These are phyloP conservation scores for Penicilliopsis zonata DNA, from an alignment of 495 filamentous ascomycete genomes.

Conservation along the genomic window DNA sequence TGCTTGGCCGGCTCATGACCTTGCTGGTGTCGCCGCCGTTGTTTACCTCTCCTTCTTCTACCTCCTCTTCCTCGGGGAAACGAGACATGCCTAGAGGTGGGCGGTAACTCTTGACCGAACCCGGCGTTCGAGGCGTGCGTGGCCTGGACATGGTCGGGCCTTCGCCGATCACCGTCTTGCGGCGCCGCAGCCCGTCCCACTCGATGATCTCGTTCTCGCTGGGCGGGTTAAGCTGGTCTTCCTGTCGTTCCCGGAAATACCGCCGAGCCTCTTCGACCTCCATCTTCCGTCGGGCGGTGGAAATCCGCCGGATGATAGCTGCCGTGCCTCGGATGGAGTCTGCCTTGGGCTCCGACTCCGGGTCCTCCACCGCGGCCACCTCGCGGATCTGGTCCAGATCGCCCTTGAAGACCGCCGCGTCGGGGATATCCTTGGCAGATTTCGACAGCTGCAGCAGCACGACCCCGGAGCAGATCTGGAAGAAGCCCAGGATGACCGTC, in stretches of 20 bases:
- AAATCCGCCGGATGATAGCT: conserved; percentile 78
- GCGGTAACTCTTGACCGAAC: conserved; percentile 42
- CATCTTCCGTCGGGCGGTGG: conserved; percentile 59
- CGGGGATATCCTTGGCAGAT: conserved; percentile 92
- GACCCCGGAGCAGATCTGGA: conserved; percentile 92
- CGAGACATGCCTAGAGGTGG: conserved; percentile 83
- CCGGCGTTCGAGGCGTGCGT: conserved; percentile 15
- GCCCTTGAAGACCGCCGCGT: conserved; percentile 83
- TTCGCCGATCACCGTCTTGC: conserved; percentile 57
- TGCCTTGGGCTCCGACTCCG: conserved; percentile 89
- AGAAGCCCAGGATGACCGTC: conserved; percentile 86
- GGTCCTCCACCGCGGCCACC: conserved; percentile 87
- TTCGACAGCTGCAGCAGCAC: conserved; percentile 96
- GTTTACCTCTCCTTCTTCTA: no score
- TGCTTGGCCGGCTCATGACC: conserved; percentile 10
- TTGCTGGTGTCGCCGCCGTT: no score
- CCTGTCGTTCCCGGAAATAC: conserved; percentile 62
- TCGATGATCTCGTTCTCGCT: conserved; percentile 68
- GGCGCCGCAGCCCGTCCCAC: conserved; percentile 85
- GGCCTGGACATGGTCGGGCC: conserved; percentile 24
- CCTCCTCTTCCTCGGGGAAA: conserved; percentile 55
- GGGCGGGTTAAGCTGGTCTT: conserved; percentile 61
- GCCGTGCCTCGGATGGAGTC: conserved; percentile 91
- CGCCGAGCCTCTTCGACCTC: conserved; percentile 72
- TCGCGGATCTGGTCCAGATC: conserved; percentile 92